These are phyloP conservation scores for Neonectria sp. DNA, from an alignment of 2,329 filamentous ascomycete species.

Conservation along the genomic window DNA sequence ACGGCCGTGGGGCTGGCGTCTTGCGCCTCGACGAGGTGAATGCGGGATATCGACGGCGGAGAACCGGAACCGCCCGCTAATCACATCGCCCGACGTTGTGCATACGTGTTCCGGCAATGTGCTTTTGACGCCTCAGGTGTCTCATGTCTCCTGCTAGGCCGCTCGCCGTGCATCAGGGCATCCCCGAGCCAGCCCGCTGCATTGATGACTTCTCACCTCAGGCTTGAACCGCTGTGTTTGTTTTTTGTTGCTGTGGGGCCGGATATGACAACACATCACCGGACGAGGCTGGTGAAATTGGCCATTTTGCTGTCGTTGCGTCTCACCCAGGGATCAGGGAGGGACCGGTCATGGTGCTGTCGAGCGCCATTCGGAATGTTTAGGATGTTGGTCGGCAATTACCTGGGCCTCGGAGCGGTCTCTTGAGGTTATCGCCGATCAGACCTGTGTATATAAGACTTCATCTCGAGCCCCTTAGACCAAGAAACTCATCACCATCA, in stretches of 20 bases:
- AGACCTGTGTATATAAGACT: conserved; percentile 45
- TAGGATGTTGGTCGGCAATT: conserved; percentile 20
- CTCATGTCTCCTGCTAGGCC: conserved; percentile 1
- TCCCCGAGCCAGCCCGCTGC: neutral
- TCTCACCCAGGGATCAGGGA: conserved; percentile 28
- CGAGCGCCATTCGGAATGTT: conserved; percentile 24
- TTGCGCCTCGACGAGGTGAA: conserved; percentile 17
- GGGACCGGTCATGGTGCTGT: neutral
- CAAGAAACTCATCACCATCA: conserved; percentile 35
- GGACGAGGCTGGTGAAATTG: conserved; percentile 20
- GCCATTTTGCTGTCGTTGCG: conserved; percentile 11
- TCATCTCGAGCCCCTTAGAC: conserved; percentile 20
- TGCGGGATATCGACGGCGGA: conserved; percentile 19
- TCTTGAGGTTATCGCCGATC: conserved; percentile 12
- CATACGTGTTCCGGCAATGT: conserved; percentile 15
- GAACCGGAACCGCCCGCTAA: conserved; percentile 28
- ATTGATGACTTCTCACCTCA: neutral
- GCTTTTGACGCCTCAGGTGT: neutral
- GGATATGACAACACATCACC: conserved; percentile 27
- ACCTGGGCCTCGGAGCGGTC: neutral
- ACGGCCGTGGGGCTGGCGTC: conserved; percentile 6
- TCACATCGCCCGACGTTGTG: conserved; percentile 25
- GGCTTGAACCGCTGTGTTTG: conserved; percentile 14
- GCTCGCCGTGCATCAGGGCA: conserved; percentile 1
- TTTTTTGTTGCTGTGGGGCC: conserved; percentile 21